Percentiles rank a stretch among this genome's conserved stretches.
Conservation (phyloP, 2,329 filamentous ascomycete species). For the Microsporum ferrugineum region DNA sequence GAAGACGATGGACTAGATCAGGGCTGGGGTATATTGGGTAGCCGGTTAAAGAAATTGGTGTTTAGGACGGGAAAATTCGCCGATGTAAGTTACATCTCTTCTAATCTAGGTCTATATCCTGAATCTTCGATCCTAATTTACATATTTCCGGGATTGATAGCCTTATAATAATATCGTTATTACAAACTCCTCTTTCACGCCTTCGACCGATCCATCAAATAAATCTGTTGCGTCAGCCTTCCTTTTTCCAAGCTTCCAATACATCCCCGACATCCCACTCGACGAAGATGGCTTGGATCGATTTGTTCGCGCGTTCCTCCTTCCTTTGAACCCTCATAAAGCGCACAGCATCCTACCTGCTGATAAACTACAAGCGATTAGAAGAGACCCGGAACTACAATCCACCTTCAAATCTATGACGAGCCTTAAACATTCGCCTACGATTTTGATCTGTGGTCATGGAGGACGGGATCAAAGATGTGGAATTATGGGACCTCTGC, state of each 20-base stretch:
- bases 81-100: slow-evolving; percentile 44
- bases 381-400: slow-evolving; percentile 41
- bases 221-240: slow-evolving; percentile 48
- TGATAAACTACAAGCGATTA: slow-evolving; percentile 22
- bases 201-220: slow-evolving; percentile 28
- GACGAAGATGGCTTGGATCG: slow-evolving; percentile 42
- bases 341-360: slow-evolving; percentile 26
- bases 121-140: neutral
- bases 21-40: slow-evolving; percentile 40
- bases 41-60: slow-evolving; percentile 57
- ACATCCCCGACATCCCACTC: slow-evolving; percentile 59
- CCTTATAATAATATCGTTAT: slow-evolving; percentile 73
- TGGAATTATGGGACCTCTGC: slow-evolving; percentile 63
- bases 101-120: neutral
- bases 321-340: slow-evolving; percentile 25
- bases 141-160: slow-evolving; percentile 34
- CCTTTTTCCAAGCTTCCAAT: slow-evolving; percentile 73
- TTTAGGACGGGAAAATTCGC: slow-evolving; percentile 54
- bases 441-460: slow-evolving; percentile 78
- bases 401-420: slow-evolving; percentile 46
- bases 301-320: slow-evolving; percentile 36
- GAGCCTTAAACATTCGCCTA: slow-evolving; percentile 48
- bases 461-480: slow-evolving; percentile 71
- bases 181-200: slow-evolving; percentile 62
- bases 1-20: slow-evolving; percentile 58